Evolutionary conservation across 192 early-diverging fungal species (phyloP), one percentile per base, ranked within the genome.

Genomic region (Coemansia sp.): DNA sequence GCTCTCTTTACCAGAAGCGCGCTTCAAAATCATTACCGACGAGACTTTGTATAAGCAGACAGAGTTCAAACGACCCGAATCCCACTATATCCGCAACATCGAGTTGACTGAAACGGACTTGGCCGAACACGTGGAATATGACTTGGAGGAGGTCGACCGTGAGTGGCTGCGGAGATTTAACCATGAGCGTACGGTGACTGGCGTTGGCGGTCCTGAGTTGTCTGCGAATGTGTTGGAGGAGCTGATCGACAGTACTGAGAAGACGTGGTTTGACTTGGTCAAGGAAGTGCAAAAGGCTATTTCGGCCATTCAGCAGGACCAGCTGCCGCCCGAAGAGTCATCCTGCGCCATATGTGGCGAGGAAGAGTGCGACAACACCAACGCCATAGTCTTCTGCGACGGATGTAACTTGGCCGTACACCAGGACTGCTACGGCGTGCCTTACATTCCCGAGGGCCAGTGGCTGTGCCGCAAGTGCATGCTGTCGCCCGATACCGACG

Each of bases 351-450:
- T 99, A 19, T 99, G 98, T 80, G 95, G 96, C 67, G 95, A 98
- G 68, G 93, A 94, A n/a, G 98, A 99, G 84, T 92, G 94, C 80
- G 98, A 99, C 83, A 99, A 99, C 76, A 91, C 92, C 74, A 99
- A 99, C 73, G 97, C 95, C 0, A 99, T 99, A 59, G 98, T 99
- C 6, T 99, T 97, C 70, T 99, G 98, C 85, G 98, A 99, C 80
- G 98, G 98, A 0, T 99, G 98, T 77, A 96, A 99, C 75, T 76
- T 99, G 58, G 97, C 96, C 3, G 98, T 99, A 9, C 98, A 99
- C 85, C 98, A 99, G 86, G 96, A 98, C 76, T 99, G 98, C 76
- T 99, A 99, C 78, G 98, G 98, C 23, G 90, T 99, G 46, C 97
- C 98, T 2, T 98, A 93, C 75, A 98, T 99, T 59, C 98, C 98